Evolutionary conservation across 202 grass and related monocot species (phyloP), one percentile per base, ranked within the genome.

Genomic region (Bolboschoenoplectus hybrid): DNA sequence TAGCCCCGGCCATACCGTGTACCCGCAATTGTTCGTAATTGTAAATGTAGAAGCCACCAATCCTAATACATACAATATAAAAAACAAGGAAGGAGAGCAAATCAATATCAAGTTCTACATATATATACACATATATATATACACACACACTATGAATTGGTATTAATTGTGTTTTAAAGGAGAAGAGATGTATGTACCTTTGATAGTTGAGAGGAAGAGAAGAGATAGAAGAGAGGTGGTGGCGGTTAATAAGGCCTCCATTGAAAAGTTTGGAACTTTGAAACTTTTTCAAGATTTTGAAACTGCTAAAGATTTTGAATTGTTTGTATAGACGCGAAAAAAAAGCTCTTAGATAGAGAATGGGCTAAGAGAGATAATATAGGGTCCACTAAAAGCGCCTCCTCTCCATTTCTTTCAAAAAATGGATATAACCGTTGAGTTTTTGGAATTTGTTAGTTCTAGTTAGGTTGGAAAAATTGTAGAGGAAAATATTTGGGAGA

Each of bases 1-100:
- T 34, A 91, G 32, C 0, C 93, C 93, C 43, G 89, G 89, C 93
- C 93, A 95, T 43, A 92, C 87, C 6, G 83, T 80, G 87, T 92
- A 89, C 19, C 32, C 49, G 67, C 93, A 95, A 67, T 88, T 88
- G 91, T 95, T 95, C 39, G 87, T 91, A 13, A 95, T 71, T 8
- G 86, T 89, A 67, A 95, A 92, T 35, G 89, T 94, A 7, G 93
- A 84, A 10, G 89, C 90, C 44, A 86, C 9, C 1, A 86, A 87
- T 7, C 40, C 91, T 97, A 67, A 50, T 26, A 51, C 32, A 34
- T 11, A 19, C 26, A 32, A 77, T 12, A 39, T 53, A 68, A 78
- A 3, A 52, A 20, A 44, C 36, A 41, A 63, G 34, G 6, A 12
- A 19, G 11, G 60, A 67, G 63, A 51, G 12, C 60, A 4, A 45